phyloP scores from a whole-genome alignment of 108 stramenopile species.

The Cyclotella kingstonii region DNA sequence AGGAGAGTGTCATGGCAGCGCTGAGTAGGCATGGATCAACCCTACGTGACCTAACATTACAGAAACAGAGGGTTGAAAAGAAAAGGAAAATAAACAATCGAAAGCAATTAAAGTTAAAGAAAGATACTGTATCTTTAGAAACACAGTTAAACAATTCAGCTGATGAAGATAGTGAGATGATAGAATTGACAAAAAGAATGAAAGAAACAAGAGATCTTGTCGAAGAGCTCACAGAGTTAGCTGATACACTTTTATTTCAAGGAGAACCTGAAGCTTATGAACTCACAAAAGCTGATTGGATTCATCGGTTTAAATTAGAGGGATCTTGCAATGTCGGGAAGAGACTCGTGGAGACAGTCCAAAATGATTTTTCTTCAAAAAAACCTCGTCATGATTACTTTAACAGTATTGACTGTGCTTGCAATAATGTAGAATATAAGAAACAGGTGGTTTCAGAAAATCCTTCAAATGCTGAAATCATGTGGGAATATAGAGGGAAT shows the following conservation, averaged over 20 bases:
- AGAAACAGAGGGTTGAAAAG: conserved; percentile 20
- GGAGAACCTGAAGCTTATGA: conserved; percentile 77
- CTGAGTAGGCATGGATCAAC: conserved; percentile 60
- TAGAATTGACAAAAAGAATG: conserved; percentile 16
- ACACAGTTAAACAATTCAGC: no score
- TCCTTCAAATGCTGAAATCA: conserved; percentile 22
- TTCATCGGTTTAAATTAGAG: conserved; percentile 37
- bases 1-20: conserved; percentile 65
- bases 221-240: conserved; percentile 64
- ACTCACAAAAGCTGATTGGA: conserved; percentile 51
- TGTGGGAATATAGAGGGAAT: conserved; percentile 83
- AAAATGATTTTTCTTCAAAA: neutral
- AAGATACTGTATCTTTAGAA: no score
- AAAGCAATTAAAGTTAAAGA: no score
- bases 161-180: conserved; percentile 2
- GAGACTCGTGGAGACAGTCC: neutral
- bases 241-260: conserved; percentile 62
- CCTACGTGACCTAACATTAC: conserved; percentile 22
- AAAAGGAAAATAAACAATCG: conserved; percentile 39
- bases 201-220: conserved; percentile 32
- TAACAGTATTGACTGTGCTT: conserved; percentile 2
- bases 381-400: conserved; percentile 37
- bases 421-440: conserved; percentile 5
- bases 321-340: conserved; percentile 5
- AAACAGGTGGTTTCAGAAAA: neutral